Conservation (phyloP, 1,284 basidiomycete species). For the Ustilago cynodontis region DNA sequence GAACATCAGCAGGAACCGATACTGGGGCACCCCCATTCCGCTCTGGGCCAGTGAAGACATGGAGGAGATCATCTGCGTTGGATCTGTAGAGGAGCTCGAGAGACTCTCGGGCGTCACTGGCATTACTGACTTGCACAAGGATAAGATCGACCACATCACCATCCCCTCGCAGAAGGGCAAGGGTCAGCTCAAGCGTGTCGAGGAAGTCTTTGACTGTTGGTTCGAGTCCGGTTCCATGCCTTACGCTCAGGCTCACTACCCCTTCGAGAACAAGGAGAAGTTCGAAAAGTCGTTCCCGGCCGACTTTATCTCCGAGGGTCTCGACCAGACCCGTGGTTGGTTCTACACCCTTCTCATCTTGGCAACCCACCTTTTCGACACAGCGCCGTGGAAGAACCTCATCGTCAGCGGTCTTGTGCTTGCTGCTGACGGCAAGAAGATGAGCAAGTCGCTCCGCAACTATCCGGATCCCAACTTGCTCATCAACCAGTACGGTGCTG, state of each 20-base stretch:
- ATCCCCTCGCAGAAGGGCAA: conserved; percentile 94
- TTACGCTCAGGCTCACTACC: conserved; percentile 96
- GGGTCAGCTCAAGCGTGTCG: conserved; percentile 85
- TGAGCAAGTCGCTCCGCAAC: conserved; percentile 98
- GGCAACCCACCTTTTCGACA: conserved; percentile 91
- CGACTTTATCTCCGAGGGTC: conserved; percentile 98
- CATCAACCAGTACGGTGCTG: conserved; percentile 92
- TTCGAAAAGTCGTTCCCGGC: conserved; percentile 88
- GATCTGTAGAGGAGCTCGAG: conserved; percentile 90
- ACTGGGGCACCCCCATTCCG: conserved; percentile 98
- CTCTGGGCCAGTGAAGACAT: conserved; percentile 95
- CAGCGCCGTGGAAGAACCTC: conserved; percentile 97
- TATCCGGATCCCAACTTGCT: conserved; percentile 97
- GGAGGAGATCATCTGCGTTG: conserved; percentile 90
- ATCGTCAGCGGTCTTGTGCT: conserved; percentile 96
- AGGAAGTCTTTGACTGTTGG: conserved; percentile 99
- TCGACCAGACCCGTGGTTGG: conserved; percentile 82
- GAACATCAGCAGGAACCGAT: conserved; percentile 98
- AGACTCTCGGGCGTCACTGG: conserved; percentile 84
- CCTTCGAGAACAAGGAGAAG: conserved; percentile 93
- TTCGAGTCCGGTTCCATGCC: conserved; percentile 99
- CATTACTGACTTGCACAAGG: conserved; percentile 93
- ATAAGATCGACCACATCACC: conserved; percentile 94
- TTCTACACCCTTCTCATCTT: conserved; percentile 98
- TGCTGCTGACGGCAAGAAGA: conserved; percentile 98